Conservation (phyloP, 495 filamentous ascomycete genomes). For the Xylaria castorea region DNA sequence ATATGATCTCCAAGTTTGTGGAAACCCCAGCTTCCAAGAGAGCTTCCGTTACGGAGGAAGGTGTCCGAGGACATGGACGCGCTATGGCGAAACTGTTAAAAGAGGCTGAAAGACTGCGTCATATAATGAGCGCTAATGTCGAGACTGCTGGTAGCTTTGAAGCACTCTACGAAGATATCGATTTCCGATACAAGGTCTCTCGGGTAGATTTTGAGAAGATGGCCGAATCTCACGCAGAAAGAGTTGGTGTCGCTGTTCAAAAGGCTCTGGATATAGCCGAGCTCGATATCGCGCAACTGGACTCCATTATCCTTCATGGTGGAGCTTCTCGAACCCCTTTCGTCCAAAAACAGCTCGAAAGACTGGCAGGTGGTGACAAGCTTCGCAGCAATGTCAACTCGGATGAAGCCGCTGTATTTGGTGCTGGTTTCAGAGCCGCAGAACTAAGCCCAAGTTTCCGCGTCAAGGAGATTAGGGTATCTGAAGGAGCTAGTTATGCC, state of each 20-base stretch:
- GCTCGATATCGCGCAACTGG: constrained; percentile 76
- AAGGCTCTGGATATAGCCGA: constrained; percentile 77
- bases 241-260: constrained; percentile 73
- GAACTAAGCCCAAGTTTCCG: constrained; percentile 90
- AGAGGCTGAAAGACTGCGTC: constrained; percentile 85
- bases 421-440: constrained; percentile 93
- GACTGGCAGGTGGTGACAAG: constrained; percentile 74
- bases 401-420: constrained; percentile 96
- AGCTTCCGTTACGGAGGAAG: constrained; percentile 61
- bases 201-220: constrained; percentile 83
- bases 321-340: constrained; percentile 92
- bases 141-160: constrained; percentile 84
- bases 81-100: constrained; percentile 88
- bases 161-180: constrained; percentile 85
- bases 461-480: constrained; percentile 91
- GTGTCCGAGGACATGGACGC: constrained; percentile 77
- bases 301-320: constrained; percentile 92
- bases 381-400: constrained; percentile 93
- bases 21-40: constrained; percentile 74
- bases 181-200: constrained; percentile 91
- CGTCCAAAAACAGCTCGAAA: constrained; percentile 88
- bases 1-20: constrained; percentile 83
- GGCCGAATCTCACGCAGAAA: constrained; percentile 68
- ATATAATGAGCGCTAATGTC: constrained; percentile 91
- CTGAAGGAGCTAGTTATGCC: constrained; percentile 74